Base-by-base conservation (phyloP, 1,139 yeast genomes). In the Nematodospora anomalae region DNA sequence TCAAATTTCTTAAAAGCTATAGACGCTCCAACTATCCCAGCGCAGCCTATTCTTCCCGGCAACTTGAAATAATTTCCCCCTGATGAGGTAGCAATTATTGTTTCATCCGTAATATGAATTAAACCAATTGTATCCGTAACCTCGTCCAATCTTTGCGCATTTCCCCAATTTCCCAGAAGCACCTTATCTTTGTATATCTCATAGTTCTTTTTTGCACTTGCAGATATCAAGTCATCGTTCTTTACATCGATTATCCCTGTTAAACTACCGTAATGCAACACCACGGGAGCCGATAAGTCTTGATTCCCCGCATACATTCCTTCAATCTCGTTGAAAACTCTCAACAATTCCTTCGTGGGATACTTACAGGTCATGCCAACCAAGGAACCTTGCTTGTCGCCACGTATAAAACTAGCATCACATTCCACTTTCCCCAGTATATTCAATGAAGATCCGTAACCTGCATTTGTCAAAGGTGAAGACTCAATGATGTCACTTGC, bases 21-120 rank as follows among this genome's bases (percentile, higher is more conserved):
- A 0, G 74, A 74, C 3, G 74, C 59, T 1, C 81, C 80, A 1
- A 67, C 48, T 0, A 74, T 46, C 0, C 74, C 80, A 15, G 81
- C 78, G 55, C 80, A 75, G 5, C 81, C 80, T 3, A 74, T 58
- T 37, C 82, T 47, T 0, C 79, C 78, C 0, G 74, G 73, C 1
- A 63, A 42, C 44, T 75, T 74, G 47, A 73, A 66, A 41, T 71
- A 62, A 41, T 72, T 71, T 0, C 82, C 82, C 2, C 82, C 82
- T 0, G 79, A 74, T 1, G 80, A 74, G 1, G 74, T 52, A 0
- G 65, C 71, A 1, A 67, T 38, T 0, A 51, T 49, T 0, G 66
- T 57, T 2, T 22, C 28, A 4, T 33, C 20, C 3, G 44, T 35
- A 6, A 50, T 38, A 24, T 53, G 50, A 1, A 60, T 44, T 1